phyloP scores from a whole-genome alignment of 1,284 basidiomycete species.

The Cystobasidium pallidum region DNA sequence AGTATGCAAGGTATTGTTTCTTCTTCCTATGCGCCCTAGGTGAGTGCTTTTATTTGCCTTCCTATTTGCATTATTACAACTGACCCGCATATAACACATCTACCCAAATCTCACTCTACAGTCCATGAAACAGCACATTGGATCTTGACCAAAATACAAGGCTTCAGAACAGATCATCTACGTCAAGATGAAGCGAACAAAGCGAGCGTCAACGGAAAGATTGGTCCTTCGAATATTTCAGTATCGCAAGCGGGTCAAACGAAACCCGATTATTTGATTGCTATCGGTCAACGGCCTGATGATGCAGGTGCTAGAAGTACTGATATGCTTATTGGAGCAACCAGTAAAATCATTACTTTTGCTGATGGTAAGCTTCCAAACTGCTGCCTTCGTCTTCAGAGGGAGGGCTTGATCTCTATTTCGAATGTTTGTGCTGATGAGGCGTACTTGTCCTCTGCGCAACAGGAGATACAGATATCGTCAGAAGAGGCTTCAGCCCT shows the following conservation, averaged over 20 bases:
- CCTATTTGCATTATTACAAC: neutral
- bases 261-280: conserved; percentile 28
- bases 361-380: conserved; percentile 30
- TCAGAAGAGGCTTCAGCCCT: conserved; percentile 32
- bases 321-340: conserved; percentile 37
- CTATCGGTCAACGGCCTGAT: conserved; percentile 36
- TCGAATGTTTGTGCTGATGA: no score
- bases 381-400: no score
- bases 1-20: conserved; percentile 23
- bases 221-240: conserved; percentile 9
- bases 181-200: neutral
- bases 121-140: conserved; percentile 42
- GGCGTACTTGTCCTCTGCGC: neutral
- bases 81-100: neutral
- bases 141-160: conserved; percentile 38
- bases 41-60: conserved; percentile 9
- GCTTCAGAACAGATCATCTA: conserved; percentile 18
- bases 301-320: conserved; percentile 37
- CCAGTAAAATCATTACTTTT: conserved; percentile 26
- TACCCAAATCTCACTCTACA: neutral
- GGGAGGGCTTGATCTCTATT: no score
- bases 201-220: conserved; percentile 11
- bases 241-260: conserved; percentile 27
- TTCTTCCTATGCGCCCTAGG: conserved; percentile 32
- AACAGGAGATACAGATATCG: conserved; percentile 42